These are phyloP conservation scores for Ophiostoma piceae DNA, from an alignment of 2,329 filamentous ascomycete genomes.

Conservation along the genomic window DNA sequence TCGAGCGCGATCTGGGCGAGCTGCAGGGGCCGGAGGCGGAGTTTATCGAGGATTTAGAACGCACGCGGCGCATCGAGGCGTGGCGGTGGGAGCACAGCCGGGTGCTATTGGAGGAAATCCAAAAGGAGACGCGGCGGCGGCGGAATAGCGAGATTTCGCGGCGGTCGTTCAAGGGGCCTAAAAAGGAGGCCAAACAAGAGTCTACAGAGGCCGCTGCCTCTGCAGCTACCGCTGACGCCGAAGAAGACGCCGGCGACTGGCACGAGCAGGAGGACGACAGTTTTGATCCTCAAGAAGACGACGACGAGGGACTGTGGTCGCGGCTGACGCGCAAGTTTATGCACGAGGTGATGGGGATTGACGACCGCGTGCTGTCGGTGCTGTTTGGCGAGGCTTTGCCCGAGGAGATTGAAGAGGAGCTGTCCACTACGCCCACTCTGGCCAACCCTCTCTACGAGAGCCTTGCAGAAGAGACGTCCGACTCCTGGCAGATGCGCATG, in stretches of 20 bases:
- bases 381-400: conserved; percentile 75
- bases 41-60: conserved; percentile 61
- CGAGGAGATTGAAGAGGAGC: conserved; percentile 33
- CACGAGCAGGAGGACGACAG: conserved; percentile 47
- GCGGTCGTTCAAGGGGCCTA: neutral
- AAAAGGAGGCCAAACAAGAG: too few relatives aligned
- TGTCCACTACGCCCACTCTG: conserved; percentile 41
- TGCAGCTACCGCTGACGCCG: neutral
- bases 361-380: conserved; percentile 76
- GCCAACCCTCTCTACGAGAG: conserved; percentile 22
- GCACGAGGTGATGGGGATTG: conserved; percentile 82
- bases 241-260: conserved; percentile 37
- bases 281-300: conserved; percentile 32
- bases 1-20: conserved; percentile 43
- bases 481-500: conserved; percentile 66
- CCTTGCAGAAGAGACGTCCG: conserved; percentile 5
- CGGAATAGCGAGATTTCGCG: conserved; percentile 55
- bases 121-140: conserved; percentile 71
- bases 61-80: conserved; percentile 76
- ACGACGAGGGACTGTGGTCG: conserved; percentile 65
- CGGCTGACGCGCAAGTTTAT: conserved; percentile 82
- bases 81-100: conserved; percentile 91
- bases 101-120: conserved; percentile 79
- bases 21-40: conserved; percentile 48
- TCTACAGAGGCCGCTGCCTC: neutral